Base-by-base conservation (phyloP, 495 filamentous ascomycete species). In the Cudoniella acicularis region DNA sequence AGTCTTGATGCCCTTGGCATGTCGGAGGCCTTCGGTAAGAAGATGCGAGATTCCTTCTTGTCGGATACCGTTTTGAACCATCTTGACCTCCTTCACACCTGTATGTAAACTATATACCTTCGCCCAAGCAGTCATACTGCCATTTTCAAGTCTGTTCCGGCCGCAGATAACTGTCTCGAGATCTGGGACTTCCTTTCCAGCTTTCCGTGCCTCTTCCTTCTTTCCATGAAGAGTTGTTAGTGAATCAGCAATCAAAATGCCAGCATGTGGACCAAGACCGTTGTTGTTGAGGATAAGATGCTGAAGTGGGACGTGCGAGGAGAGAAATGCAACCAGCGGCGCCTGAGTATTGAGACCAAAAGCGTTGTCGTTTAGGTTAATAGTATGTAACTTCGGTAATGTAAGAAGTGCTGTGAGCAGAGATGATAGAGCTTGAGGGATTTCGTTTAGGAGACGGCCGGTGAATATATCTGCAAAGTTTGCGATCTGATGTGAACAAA, bases 401-500 rank as follows among this genome's bases (percentile, higher is more conserved):
- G 88, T 84, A 47, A 97, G 83, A 43, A 98, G 87, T 2, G 95
- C 85, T 20, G 86, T 90, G 11, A 98, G 85, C 36, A 98, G 87
- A 45, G 85, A 84, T 11, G 86, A 86, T 30, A 98, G 85, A 1
- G 95, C 93, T 54, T 86, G 85, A 47, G 94, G 94, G 63, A 98
- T 98, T 67, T 98, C 94, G 67, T 87, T 87, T 49, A 98, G 85
- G 22, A 98, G 85, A 60, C 94, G 91, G 27, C 88, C 88, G 56
- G 94, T 98, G 76, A 98, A 98, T 76, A 98, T 95, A 71, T 98
- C 94, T 71, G 91, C 92, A 54, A 98, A 77, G 72, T 96, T 93
- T 68, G 90, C 92, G 56, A 87, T 76, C 82, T 92, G 72, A 46
- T 56, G 26, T 49, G 20, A 48, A 21, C 8, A 24, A 21, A 22